Conservation (phyloP, 768 basidiomycete species). For the Pleurotus salmoneostramineus region DNA sequence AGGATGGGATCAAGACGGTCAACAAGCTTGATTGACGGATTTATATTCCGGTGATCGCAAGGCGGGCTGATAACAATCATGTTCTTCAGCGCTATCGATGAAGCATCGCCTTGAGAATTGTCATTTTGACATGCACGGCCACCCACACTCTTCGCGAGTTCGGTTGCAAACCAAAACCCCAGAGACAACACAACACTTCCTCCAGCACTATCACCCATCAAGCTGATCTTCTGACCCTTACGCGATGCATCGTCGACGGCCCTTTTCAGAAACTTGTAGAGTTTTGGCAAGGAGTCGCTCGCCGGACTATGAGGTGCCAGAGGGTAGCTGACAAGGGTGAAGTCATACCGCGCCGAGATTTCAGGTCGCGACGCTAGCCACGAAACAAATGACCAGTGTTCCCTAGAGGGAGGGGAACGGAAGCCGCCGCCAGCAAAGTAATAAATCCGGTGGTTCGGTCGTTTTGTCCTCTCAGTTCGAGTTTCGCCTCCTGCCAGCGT, state of each 20-base stretch:
- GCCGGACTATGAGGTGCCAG: not conserved
- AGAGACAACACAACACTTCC: not conserved
- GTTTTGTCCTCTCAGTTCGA: not conserved
- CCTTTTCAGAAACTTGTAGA: not conserved
- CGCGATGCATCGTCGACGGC: not conserved
- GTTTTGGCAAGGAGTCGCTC: not conserved
- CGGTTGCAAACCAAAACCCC: not conserved
- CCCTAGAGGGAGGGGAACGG: not conserved
- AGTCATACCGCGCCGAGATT: not conserved
- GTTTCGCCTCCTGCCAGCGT: not conserved
- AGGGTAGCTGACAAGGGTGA: not conserved
- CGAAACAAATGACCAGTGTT: not conserved
- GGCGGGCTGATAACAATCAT: not conserved
- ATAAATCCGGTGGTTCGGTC: not conserved
- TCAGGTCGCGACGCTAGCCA: not conserved
- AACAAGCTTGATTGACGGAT: not conserved
- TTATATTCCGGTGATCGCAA: not conserved
- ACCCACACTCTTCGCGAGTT: not conserved
- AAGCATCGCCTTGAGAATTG: not conserved
- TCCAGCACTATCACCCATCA: not conserved
- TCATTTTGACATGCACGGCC: not conserved
- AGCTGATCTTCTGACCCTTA: not conserved
- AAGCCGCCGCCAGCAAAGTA: not conserved
- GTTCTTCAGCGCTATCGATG: not conserved
- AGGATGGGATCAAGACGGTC: not conserved